Base-by-base conservation (phyloP, 1,284 basidiomycete genomes). In the Ustilago xerochloae region DNA sequence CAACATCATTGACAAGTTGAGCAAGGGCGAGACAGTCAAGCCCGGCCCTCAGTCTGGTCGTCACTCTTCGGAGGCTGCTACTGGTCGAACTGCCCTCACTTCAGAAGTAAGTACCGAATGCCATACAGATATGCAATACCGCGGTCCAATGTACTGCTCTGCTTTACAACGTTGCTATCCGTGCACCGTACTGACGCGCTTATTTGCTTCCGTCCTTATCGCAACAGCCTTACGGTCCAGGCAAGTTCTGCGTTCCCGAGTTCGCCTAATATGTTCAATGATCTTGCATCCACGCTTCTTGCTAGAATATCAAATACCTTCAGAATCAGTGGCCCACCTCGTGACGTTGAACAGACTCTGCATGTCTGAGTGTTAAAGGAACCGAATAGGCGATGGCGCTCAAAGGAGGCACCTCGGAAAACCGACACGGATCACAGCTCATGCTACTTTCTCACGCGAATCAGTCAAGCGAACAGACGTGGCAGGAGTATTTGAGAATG, bases 31-130 rank as follows among this genome's bases (percentile, higher is more conserved):
- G 85, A 92, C 91, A 84, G 93, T 93, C 63, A 93, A 93, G 86
- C 89, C 93, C 16, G 96, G 97, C 28, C 96, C 97, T 61, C 96
- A 98, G 85, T 91, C 90, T 69, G 90, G 90, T 41, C 89, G 95
- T 75, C 88, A 89, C 67, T 94, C 93, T 13, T 92, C 92, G 71
- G 94, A 97, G 87, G 46, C 75, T 7, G 95, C 96, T 86, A 91
- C 92, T 46, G 77, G 75, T 16, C 87, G 97, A 60, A 97, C 96
- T 26, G 88, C 93, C 48, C 88, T 98, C 63, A 90, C 90, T 36
- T 88, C 88, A 60, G 92, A 94, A 88, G 94, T 94, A 76, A 50
- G 88, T 85, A 39, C 52, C 18, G 33, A 35, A 52, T 39, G 38
- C 13, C 39, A 12, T 3, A 22, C 12, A 24, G 10, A 2, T 24